A percentile compares a stretch with the other conserved stretches of the same genome.
These are phyloP conservation scores for Amaranthus hypochondriacus DNA, from an alignment of 148 eudicot genomes.

Conservation along the genomic window DNA sequence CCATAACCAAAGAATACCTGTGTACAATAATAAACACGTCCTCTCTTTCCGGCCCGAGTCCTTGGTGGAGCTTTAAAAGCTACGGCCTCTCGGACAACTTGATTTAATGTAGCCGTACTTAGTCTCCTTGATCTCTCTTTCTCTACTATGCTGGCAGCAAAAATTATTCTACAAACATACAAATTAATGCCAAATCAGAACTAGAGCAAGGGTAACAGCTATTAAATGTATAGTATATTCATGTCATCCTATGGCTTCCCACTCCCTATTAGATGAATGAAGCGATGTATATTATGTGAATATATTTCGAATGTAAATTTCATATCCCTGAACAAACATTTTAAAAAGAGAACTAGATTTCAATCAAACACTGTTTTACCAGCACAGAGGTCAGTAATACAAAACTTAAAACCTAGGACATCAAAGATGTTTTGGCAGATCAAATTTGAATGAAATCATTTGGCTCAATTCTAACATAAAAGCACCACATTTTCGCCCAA, in stretches of 20 bases:
- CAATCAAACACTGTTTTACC: neutral
- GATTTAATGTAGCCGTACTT: slow-evolving; percentile 77
- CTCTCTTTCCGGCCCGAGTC: slow-evolving; percentile 93
- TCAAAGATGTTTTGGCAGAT: neutral
- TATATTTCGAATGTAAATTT: neutral
- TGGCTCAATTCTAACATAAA: neutral
- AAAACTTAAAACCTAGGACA: neutral
- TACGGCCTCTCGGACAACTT: slow-evolving; percentile 79
- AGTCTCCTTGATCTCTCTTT: slow-evolving; percentile 92
- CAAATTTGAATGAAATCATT: too few relatives aligned
- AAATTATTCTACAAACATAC: slow-evolving; percentile 53
- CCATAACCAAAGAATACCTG: slow-evolving; percentile 51
- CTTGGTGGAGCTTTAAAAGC: slow-evolving; percentile 96
- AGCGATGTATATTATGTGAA: neutral
- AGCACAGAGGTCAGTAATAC: neutral
- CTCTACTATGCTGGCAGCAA: slow-evolving; percentile 78
- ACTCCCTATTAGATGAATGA: neutral
- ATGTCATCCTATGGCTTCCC: neutral
- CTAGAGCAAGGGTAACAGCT: slow-evolving; percentile 5
- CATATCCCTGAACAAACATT: neutral
- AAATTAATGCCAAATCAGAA: slow-evolving; percentile 4
- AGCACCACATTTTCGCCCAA: neutral
- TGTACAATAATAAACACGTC: slow-evolving; percentile 90
- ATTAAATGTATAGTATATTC: neutral
- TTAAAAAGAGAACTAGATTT: neutral